These are phyloP conservation scores for Podospora pseudoanserina DNA, from an alignment of 495 filamentous ascomycete species.

Conservation along the genomic window DNA sequence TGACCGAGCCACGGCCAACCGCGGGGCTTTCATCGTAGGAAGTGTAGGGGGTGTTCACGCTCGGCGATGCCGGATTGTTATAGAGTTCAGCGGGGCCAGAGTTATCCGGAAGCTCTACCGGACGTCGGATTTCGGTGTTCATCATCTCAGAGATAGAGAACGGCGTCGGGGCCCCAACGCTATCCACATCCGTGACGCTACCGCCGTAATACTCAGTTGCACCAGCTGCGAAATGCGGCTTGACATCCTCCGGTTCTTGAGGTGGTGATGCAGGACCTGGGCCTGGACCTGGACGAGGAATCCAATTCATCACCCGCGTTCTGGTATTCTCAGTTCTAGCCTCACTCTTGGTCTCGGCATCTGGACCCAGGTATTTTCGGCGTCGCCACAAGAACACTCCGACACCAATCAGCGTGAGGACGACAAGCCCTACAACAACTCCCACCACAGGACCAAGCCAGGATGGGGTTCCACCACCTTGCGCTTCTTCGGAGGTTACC, in stretches of 20 bases:
- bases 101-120: conserved; percentile 38
- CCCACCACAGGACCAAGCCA: conserved; percentile 66
- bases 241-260: conserved; percentile 30
- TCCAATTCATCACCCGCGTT: conserved; percentile 43
- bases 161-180: conserved; percentile 19
- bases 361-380: conserved; percentile 38
- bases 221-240: conserved; percentile 39
- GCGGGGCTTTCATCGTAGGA: conserved; percentile 17
- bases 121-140: conserved; percentile 29
- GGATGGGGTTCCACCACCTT: conserved; percentile 47
- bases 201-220: conserved; percentile 32
- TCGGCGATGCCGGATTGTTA: conserved; percentile 25
- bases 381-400: conserved; percentile 55
- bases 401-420: conserved; percentile 51
- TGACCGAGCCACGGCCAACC: conserved; percentile 11
- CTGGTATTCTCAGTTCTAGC: conserved; percentile 45
- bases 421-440: conserved; percentile 60
- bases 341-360: conserved; percentile 41
- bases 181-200: conserved; percentile 27
- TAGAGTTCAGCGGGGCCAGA: conserved; percentile 36
- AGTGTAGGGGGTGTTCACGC: conserved; percentile 30
- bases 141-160: conserved; percentile 37
- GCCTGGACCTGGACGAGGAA: conserved; percentile 33
- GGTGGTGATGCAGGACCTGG: neutral
- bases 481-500: neutral